phyloP scores from a whole-genome alignment of 108 stramenopile species.

The Pseudonitzschia delicatissima region DNA sequence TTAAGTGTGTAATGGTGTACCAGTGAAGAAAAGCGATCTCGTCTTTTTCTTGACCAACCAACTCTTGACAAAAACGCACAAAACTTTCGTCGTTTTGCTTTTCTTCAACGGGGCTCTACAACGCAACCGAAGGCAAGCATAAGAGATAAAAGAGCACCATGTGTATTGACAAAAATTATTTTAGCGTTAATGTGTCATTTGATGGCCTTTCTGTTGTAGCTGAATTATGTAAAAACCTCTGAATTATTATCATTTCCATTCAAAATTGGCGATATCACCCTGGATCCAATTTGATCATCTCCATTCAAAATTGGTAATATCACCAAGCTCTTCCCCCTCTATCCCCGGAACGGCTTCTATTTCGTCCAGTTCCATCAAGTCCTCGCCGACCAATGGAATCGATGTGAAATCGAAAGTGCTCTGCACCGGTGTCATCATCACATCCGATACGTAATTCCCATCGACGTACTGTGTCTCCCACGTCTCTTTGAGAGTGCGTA shows the following conservation, averaged over 20 bases:
- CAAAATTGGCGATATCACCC: too few species aligned
- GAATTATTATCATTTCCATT: too few species aligned
- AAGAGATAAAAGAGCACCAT: too few species aligned
- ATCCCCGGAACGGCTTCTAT: conserved; percentile 13
- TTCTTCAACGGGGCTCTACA: too few species aligned
- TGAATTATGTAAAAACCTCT: too few species aligned
- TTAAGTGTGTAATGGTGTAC: too few species aligned
- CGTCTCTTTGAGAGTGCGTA: conserved; percentile 26
- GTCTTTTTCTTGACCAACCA: neutral
- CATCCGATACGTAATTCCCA: conserved; percentile 11
- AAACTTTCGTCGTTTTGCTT: neutral
- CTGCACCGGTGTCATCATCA: neutral
- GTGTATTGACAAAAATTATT: too few species aligned
- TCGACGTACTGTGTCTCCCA: conserved; percentile 17
- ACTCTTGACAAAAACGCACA: neutral
- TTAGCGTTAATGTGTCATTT: too few species aligned
- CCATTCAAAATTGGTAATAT: conserved; percentile 34
- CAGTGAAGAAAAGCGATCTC: neutral
- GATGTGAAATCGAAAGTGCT: neutral
- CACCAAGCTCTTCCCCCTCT: conserved; percentile 15
- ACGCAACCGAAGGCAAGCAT: too few species aligned
- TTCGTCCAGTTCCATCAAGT: conserved; percentile 3
- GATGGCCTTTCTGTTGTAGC: too few species aligned
- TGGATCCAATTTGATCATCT: neutral
- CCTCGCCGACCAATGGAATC: neutral